These are phyloP conservation scores for Leptographium flavum DNA, from an alignment of 2,329 filamentous ascomycete genomes.

Conservation along the genomic window DNA sequence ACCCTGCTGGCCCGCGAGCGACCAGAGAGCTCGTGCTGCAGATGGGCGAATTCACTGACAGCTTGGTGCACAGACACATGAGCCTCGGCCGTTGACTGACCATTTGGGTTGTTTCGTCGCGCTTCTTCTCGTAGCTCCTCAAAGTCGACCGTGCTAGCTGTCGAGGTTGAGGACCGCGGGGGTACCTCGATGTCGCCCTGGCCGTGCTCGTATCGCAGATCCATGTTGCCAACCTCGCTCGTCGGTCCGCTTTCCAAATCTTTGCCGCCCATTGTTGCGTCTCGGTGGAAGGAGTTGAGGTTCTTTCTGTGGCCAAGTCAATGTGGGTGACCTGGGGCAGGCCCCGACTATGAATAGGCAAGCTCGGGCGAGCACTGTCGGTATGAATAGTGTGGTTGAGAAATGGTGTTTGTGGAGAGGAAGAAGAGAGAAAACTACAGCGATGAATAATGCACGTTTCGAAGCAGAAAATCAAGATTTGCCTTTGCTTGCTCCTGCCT, in stretches of 20 bases:
- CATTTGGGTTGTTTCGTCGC: constrained; percentile 32
- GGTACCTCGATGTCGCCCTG: constrained; percentile 10
- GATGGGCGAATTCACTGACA: constrained; percentile 54
- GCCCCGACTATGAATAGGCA: no score
- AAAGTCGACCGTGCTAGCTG: constrained; percentile 15
- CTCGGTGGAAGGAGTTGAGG: no score
- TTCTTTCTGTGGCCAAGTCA: no score
- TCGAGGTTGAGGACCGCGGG: constrained; percentile 10
- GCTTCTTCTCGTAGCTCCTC: constrained; percentile 27
- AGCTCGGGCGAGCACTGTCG: no score
- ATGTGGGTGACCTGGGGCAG: no score
- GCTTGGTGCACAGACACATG: constrained; percentile 54
- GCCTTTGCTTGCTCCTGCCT: no score
- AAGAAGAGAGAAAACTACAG: no score
- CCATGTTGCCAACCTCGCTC: not conserved
- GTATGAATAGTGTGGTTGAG: no score
- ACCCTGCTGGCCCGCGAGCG: constrained; percentile 37
- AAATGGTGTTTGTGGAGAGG: no score
- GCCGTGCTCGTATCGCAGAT: constrained; percentile 5
- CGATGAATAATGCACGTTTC: no score
- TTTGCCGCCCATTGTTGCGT: constrained; percentile 11
- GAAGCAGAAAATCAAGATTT: no score
- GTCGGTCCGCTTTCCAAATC: constrained; percentile 11
- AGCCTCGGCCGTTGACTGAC: constrained; percentile 23
- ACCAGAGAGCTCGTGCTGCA: constrained; percentile 46